Evolutionary conservation across 73 alveolate genomes (phyloP).

Genomic region (Symbiodinium pilosum): DNA sequence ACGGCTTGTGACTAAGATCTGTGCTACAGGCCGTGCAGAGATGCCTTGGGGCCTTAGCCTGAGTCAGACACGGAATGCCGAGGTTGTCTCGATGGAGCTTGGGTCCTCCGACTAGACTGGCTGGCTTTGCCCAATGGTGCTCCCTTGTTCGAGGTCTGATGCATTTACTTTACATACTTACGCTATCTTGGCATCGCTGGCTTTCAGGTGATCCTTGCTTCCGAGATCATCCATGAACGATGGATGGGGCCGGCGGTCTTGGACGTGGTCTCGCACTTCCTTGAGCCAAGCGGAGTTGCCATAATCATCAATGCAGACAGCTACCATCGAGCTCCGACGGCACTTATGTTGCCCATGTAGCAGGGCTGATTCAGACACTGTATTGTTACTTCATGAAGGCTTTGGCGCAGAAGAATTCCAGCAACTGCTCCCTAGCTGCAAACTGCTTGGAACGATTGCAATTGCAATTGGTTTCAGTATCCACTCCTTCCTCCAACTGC

Average conservation of each 20-base stretch:
- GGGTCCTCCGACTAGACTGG: conserved; percentile 24
- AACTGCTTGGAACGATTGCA: neutral
- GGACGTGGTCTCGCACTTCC: neutral
- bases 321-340: conserved; percentile 32
- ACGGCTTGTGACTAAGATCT: neutral
- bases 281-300: conserved; percentile 1
- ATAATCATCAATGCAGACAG: conserved; percentile 5
- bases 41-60: too few species aligned
- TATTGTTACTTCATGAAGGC: neutral
- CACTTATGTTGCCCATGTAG: neutral
- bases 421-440: neutral
- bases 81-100: neutral
- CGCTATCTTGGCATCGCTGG: too few species aligned
- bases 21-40: too few species aligned
- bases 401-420: conserved; percentile 40
- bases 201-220: conserved; percentile 19
- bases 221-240: conserved; percentile 46
- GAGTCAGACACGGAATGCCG: too few species aligned
- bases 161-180: neutral
- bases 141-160: neutral
- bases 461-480: too few species aligned
- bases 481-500: neutral
- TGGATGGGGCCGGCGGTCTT: conserved; percentile 40
- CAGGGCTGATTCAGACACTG: neutral
- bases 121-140: neutral